Evolutionary conservation across 768 basidiomycete species (phyloP).

Genomic region (Goffeauzyma gilvescens): DNA sequence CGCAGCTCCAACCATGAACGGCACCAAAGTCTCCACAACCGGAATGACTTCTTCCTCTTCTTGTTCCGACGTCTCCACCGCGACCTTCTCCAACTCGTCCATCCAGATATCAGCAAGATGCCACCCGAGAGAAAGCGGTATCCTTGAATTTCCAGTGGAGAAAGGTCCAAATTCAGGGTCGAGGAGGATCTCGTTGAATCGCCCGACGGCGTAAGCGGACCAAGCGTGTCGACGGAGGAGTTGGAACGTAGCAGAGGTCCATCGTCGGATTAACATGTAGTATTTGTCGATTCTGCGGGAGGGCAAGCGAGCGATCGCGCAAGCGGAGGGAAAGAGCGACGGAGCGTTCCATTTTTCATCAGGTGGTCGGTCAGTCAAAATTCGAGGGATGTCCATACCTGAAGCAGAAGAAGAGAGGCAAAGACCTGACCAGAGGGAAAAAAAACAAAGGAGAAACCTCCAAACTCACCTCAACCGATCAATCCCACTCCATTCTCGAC

Average conservation of each 20-base stretch:
- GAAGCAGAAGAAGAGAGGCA: not conserved
- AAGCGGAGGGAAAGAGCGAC: not conserved
- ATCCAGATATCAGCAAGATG: conserved; percentile 80
- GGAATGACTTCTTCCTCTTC: conserved; percentile 1
- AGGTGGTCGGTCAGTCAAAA: not conserved
- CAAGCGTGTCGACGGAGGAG: conserved; percentile 55
- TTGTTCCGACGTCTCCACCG: conserved; percentile 5
- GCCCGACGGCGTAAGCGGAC: conserved; percentile 40
- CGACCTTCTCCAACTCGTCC: conserved; percentile 57
- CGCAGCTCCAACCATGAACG: too few relatives aligned
- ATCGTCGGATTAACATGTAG: conserved; percentile 80
- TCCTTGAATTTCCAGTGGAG: conserved; percentile 54
- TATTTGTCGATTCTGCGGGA: conserved; percentile 75
- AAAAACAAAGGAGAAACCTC: conserved; percentile 3
- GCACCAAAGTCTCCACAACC: too few relatives aligned
- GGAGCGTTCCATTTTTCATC: not conserved
- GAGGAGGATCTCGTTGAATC: conserved; percentile 50
- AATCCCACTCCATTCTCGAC: conserved; percentile 83
- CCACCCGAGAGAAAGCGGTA: conserved; percentile 59
- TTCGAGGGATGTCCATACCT: not conserved
- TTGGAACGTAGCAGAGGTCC: conserved; percentile 66
- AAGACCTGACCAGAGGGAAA: not conserved
- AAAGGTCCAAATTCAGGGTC: conserved; percentile 54
- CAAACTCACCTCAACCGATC: conserved; percentile 60
- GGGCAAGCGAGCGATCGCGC: not conserved